Evolutionary conservation across 1,284 basidiomycete species (phyloP).

Genomic region (Heterobasidion parviporum): DNA sequence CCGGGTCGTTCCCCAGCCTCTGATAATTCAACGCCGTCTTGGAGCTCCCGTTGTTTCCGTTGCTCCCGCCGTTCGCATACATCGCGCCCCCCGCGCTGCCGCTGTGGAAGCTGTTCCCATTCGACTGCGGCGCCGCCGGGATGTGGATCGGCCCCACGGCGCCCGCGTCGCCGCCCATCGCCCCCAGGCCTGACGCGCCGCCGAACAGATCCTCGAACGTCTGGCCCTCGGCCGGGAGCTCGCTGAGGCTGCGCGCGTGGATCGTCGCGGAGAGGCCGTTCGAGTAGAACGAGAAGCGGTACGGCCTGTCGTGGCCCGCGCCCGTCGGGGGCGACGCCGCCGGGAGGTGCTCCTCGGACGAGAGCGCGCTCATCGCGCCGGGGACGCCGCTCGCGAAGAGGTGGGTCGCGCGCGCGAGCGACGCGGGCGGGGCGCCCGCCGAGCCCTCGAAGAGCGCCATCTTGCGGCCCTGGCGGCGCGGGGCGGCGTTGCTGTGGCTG

Average conservation of each 20-base stretch:
- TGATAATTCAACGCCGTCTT: constrained; percentile 7
- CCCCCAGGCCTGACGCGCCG: constrained; percentile 22
- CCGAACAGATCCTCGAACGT: constrained; percentile 88
- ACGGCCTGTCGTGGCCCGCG: constrained; percentile 78
- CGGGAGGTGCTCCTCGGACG: constrained; percentile 23
- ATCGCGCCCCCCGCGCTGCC: not conserved
- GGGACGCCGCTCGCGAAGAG: constrained; percentile 14
- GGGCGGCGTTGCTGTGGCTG: constrained; percentile 68
- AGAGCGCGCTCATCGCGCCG: constrained; percentile 22
- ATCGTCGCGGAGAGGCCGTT: constrained; percentile 91
- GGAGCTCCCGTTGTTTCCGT: not conserved
- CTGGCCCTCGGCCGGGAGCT: constrained; percentile 92
- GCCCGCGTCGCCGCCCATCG: constrained; percentile 7
- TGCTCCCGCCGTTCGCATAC: not conserved
- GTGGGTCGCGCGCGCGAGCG: constrained; percentile 10
- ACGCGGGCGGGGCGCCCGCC: constrained; percentile 18
- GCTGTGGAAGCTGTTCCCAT: not conserved
- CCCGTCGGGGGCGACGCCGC: not conserved
- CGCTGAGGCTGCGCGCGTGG: constrained; percentile 87
- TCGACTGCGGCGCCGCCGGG: too few relatives aligned
- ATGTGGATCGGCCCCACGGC: not conserved
- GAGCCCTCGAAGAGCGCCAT: constrained; percentile 84
- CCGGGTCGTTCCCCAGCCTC: constrained; percentile 30
- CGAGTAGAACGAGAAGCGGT: constrained; percentile 98
- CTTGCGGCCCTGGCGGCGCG: constrained; percentile 69